Base-by-base conservation (phyloP, 768 basidiomycete genomes). In the Hericium rajendrae region DNA sequence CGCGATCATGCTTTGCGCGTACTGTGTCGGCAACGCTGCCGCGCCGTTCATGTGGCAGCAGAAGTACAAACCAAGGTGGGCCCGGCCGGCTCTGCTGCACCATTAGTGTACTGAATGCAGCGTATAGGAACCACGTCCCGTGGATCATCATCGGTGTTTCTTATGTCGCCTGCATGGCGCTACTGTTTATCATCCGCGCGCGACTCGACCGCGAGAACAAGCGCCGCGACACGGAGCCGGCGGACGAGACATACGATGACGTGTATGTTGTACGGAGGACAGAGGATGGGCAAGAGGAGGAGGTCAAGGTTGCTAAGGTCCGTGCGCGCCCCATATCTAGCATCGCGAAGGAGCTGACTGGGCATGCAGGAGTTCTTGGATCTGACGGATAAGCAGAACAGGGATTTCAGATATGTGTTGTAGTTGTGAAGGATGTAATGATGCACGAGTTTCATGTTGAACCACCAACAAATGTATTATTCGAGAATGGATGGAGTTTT, bases 21-120 rank as follows among this genome's bases (percentile, higher is more conserved):
- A 89, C 64, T 82, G 82, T 60, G 59, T 83, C 20, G 80, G 81
- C 28, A 88, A 90, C 57, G 72, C 85, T 1, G 79, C 78, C 0
- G 82, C 81, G 16, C 86, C 87, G 0, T 85, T 87, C 64, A 86
- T 90, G 84, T 90, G 87, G 87, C 78, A 83, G 65, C 72, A 72
- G 0, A 72, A 79, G 66, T 88, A 85, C 64, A 78, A 76, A 58
- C 87, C 86, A 5, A 77, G 32, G 32, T 32, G 32, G 1, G 32
- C 5, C 9, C 32, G 9, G 32, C 32, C 6, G 9, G 32, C 32
- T 32, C 32, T 10, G 32, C 9, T 10, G 32, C 9, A 6, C 32
- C 32, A 32, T 32, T 32, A 10, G 6, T 32, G 32, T 32, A 32
- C 32, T 32, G 6, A 32, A 32, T 6, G 32, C 32, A 32, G 8